phyloP scores from a whole-genome alignment of 1,284 basidiomycete genomes.

The Ustilago sp. region DNA sequence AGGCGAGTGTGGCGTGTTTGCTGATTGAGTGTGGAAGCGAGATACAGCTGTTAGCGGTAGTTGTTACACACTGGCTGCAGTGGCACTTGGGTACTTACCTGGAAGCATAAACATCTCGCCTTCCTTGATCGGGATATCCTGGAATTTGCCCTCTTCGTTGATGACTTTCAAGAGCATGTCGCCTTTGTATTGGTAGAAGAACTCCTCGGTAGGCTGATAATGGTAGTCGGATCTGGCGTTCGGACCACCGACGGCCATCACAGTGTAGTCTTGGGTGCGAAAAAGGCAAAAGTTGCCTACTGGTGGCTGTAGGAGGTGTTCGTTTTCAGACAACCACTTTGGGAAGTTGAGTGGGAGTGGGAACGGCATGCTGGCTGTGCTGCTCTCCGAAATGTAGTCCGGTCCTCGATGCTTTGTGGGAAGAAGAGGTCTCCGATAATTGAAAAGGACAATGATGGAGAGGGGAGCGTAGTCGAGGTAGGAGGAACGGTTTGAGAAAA shows the following conservation, averaged over 20 bases:
- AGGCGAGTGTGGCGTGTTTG: slow-evolving; percentile 94
- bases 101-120: slow-evolving; percentile 96
- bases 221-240: slow-evolving; percentile 67
- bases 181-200: slow-evolving; percentile 68
- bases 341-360: slow-evolving; percentile 68
- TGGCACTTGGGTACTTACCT: slow-evolving; percentile 72
- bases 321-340: slow-evolving; percentile 68
- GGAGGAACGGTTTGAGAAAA: background rate
- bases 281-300: slow-evolving; percentile 69
- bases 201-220: slow-evolving; percentile 65
- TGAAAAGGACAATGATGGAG: background rate
- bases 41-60: background rate
- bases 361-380: slow-evolving; percentile 42
- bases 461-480: background rate
- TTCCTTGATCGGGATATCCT: slow-evolving; percentile 88
- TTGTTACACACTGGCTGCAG: background rate
- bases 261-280: slow-evolving; percentile 62
- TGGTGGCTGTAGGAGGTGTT: slow-evolving; percentile 66
- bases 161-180: slow-evolving; percentile 88
- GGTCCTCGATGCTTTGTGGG: no score
- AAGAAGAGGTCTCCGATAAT: no score
- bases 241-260: slow-evolving; percentile 68
- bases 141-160: slow-evolving; percentile 81
- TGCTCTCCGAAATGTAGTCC: background rate
- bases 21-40: slow-evolving; percentile 1